Conservation (phyloP, 108 stramenopile genomes). For the Nitzschia putrida region DNA sequence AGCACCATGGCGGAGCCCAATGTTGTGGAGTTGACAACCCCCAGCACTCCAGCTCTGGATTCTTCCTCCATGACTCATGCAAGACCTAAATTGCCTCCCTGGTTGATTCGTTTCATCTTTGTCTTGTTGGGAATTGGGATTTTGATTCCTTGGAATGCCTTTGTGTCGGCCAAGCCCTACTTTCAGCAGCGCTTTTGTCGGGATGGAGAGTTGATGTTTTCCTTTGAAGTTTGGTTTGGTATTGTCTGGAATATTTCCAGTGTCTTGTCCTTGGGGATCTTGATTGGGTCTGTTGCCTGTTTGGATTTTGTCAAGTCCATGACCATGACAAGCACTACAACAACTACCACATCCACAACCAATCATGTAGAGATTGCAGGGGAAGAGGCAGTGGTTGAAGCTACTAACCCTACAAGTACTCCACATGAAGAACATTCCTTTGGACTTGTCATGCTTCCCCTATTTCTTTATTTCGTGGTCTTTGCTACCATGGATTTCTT, state of each 20-base stretch:
- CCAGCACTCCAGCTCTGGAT: no score
- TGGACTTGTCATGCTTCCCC: slow-evolving; percentile 45
- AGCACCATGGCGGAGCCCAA: no score
- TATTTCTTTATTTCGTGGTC: slow-evolving; percentile 42
- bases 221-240: slow-evolving; percentile 53
- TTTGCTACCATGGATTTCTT: slow-evolving; percentile 43
- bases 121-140: slow-evolving; percentile 52
- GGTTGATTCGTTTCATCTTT: slow-evolving; percentile 32
- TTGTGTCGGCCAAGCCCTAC: slow-evolving; percentile 62
- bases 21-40: no score
- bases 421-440: slow-evolving; percentile 22
- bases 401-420: not conserved
- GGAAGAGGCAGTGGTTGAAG: not conserved
- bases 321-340: not conserved
- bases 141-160: slow-evolving; percentile 73
- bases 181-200: slow-evolving; percentile 47
- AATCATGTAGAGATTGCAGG: not conserved
- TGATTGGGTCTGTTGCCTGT: slow-evolving; percentile 22
- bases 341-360: not conserved
- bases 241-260: slow-evolving; percentile 53
- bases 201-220: slow-evolving; percentile 14
- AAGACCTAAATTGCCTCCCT: not conserved
- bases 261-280: slow-evolving; percentile 38
- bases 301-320: not conserved
- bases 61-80: no score